These are phyloP conservation scores for Arthroderma sp. DNA, from an alignment of 2,329 filamentous ascomycete species.

Conservation along the genomic window DNA sequence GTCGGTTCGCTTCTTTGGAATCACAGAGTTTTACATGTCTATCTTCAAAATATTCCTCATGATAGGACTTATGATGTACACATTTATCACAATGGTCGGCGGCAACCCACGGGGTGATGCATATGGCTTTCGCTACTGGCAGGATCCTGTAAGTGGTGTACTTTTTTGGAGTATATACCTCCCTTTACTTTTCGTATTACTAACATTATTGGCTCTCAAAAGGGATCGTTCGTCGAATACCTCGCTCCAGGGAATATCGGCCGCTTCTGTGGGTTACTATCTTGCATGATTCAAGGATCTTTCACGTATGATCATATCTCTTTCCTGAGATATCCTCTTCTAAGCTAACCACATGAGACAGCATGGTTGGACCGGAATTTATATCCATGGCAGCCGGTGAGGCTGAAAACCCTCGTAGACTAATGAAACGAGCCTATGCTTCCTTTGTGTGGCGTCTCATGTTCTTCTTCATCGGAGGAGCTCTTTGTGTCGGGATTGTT, in stretches of 20 bases:
- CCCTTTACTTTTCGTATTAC: background rate
- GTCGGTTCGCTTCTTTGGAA: conserved; percentile 32
- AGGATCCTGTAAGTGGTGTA: conserved; percentile 33
- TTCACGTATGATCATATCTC: conserved; percentile 33
- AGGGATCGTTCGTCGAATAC: conserved; percentile 49
- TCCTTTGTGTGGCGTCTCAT: conserved; percentile 65
- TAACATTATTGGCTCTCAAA: background rate
- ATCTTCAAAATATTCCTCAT: conserved; percentile 28
- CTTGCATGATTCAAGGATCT: conserved; percentile 56
- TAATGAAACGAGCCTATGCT: conserved; percentile 58
- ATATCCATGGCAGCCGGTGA: conserved; percentile 50
- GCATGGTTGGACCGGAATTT: conserved; percentile 51
- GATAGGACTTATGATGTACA: conserved; percentile 28
- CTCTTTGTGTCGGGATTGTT: conserved; percentile 54
- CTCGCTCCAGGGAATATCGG: conserved; percentile 50
- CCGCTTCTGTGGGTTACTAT: conserved; percentile 38
- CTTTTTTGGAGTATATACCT: background rate
- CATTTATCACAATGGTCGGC: conserved; percentile 67
- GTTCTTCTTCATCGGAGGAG: conserved; percentile 57
- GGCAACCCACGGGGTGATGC: conserved; percentile 57
- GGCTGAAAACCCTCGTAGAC: conserved; percentile 51
- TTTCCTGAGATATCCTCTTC: background rate
- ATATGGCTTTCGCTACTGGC: conserved; percentile 57
- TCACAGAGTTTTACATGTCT: conserved; percentile 36
- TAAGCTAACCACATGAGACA: conserved; percentile 3